phyloP scores from a whole-genome alignment of 257 asterid species.

The Primulina eburnea region DNA sequence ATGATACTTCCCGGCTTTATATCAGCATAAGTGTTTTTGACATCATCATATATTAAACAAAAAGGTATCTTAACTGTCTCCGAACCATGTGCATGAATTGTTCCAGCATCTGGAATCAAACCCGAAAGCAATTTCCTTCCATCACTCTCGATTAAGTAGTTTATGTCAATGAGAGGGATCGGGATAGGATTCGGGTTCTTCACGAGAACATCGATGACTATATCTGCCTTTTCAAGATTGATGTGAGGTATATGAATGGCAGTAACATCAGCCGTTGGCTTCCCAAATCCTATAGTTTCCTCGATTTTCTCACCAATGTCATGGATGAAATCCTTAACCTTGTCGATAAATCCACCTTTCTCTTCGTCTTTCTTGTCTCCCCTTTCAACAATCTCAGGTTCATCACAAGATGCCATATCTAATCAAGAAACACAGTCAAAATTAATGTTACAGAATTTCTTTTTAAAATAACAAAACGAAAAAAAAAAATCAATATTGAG shows the following conservation, averaged over 20 bases:
- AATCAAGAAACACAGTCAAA: not conserved
- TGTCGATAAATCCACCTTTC: not conserved
- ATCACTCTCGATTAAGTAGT: conserved; percentile 81
- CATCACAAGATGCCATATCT: not conserved
- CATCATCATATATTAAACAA: conserved; percentile 63
- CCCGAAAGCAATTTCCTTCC: conserved; percentile 86
- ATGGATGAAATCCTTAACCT: not conserved
- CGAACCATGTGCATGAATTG: conserved; percentile 80
- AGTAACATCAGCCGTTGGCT: conserved; percentile 90
- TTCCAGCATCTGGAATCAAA: conserved; percentile 91
- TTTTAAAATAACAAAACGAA: too few relatives aligned
- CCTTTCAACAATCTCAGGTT: not conserved
- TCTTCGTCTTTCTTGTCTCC: not conserved
- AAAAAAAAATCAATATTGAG: too few relatives aligned
- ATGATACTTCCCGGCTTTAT: conserved; percentile 76
- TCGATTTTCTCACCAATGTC: conserved; percentile 94
- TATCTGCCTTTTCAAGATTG: conserved; percentile 73
- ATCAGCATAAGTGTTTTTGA: conserved; percentile 68
- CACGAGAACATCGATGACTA: conserved; percentile 70
- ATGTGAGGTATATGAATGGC: conserved; percentile 72
- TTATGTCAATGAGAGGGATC: conserved; percentile 86
- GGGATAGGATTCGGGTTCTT: conserved; percentile 84
- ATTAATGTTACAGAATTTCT: too few relatives aligned
- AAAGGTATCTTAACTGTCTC: conserved; percentile 81
- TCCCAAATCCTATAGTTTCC: conserved; percentile 82